Evolutionary conservation across 345 rosid genomes (phyloP).

Genomic region (Citrus mangshanensis): DNA sequence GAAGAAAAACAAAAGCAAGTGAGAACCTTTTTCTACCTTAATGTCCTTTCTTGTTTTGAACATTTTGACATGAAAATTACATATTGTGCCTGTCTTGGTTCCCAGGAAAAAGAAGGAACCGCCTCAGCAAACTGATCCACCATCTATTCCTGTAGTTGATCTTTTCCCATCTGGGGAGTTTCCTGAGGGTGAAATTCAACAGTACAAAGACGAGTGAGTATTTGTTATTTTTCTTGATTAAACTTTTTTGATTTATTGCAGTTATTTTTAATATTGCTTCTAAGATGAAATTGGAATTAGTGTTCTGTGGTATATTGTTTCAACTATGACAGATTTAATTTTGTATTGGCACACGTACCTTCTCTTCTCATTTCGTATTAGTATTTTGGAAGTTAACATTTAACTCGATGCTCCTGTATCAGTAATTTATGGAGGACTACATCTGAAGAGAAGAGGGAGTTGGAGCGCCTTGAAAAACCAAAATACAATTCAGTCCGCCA

Average conservation of each 20-base stretch:
- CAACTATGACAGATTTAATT: not conserved
- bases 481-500: slow-evolving; percentile 87
- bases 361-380: not conserved
- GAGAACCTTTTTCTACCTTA: slow-evolving; percentile 27
- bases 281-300: not conserved
- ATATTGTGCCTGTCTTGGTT: slow-evolving; percentile 9
- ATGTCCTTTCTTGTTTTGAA: not conserved
- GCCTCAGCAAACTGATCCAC: slow-evolving; percentile 82
- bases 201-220: slow-evolving; percentile 90
- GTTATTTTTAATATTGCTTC: not conserved
- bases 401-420: slow-evolving; percentile 3
- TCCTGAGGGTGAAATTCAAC: slow-evolving; percentile 98
- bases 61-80: not conserved
- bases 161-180: slow-evolving; percentile 94
- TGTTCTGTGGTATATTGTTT: not conserved
- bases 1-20: slow-evolving; percentile 98
- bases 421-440: slow-evolving; percentile 95
- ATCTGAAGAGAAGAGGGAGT: slow-evolving; percentile 93
- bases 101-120: slow-evolving; percentile 81
- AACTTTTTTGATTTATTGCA: not conserved
- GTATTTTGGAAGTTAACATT: not conserved
- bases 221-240: slow-evolving; percentile 3
- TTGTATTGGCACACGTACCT: not conserved
- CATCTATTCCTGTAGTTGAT: slow-evolving; percentile 64
- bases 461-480: slow-evolving; percentile 84